Conservation (phyloP, 2,329 filamentous ascomycete species). For the Epichloe scottii region DNA sequence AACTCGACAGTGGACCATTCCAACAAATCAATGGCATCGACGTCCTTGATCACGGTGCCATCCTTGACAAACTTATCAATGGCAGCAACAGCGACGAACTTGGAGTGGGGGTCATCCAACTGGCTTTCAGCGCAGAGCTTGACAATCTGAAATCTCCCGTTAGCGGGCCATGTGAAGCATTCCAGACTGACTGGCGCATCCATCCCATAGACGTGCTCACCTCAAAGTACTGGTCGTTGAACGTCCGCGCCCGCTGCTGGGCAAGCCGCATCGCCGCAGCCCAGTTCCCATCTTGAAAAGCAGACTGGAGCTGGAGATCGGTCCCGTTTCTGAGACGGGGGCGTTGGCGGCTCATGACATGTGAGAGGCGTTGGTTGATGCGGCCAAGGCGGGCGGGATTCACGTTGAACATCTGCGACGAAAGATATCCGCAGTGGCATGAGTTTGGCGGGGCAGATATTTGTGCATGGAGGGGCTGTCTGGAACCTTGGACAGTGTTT, state of each 20-base stretch:
- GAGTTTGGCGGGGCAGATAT: conserved; percentile 3
- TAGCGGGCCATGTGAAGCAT: background rate
- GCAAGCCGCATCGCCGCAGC: conserved; percentile 36
- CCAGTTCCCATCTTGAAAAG: conserved; percentile 44
- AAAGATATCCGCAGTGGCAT: too few species aligned
- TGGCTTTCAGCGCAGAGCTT: conserved; percentile 39
- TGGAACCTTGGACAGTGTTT: background rate
- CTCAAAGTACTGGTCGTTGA: conserved; percentile 44
- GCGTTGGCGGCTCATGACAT: conserved; percentile 21
- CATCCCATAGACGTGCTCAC: conserved; percentile 17
- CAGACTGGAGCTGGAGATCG: conserved; percentile 41
- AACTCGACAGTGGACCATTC: conserved; percentile 38
- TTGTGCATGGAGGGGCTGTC: background rate
- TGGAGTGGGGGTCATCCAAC: conserved; percentile 35
- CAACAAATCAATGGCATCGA: conserved; percentile 39
- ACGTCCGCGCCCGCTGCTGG: conserved; percentile 34
- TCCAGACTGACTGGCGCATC: too few species aligned
- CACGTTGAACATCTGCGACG: background rate
- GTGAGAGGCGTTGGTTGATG: conserved; percentile 1
- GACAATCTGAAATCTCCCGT: conserved; percentile 23
- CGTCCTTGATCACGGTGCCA: conserved; percentile 33
- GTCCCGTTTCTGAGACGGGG: conserved; percentile 35
- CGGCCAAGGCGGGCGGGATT: background rate
- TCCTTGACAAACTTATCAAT: conserved; percentile 35
- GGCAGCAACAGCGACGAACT: conserved; percentile 29